A percentile compares a stretch with the other conserved stretches of the same genome.
Conservation (phyloP, 805 yeast species). For the Yamadazyma takamatsuzukensis region DNA sequence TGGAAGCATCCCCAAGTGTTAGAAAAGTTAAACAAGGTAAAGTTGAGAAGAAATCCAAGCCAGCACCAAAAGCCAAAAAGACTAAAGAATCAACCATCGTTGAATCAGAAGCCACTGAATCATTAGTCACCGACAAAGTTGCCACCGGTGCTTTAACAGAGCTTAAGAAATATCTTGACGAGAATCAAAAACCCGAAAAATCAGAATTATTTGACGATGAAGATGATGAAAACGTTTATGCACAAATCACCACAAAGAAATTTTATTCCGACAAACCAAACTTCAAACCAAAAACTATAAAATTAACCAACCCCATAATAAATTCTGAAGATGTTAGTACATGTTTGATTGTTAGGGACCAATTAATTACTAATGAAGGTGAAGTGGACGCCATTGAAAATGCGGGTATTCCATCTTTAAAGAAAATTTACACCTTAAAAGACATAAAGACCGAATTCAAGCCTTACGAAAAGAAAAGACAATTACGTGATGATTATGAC, state of each 20-base stretch:
- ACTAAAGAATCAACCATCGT: slow-evolving; percentile 2
- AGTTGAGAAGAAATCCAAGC: slow-evolving; percentile 16
- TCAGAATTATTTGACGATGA: slow-evolving; percentile 49
- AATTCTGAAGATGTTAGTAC: slow-evolving; percentile 44
- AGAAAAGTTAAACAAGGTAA: slow-evolving; percentile 17
- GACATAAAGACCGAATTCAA: slow-evolving; percentile 83
- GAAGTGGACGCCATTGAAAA: slow-evolving; percentile 45
- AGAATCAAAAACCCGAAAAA: slow-evolving; percentile 23
- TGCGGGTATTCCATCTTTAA: slow-evolving; percentile 42
- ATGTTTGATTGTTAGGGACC: slow-evolving; percentile 70
- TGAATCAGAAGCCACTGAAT: slow-evolving; percentile 2
- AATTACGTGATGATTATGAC: slow-evolving; percentile 64
- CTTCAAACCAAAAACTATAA: slow-evolving; percentile 52
- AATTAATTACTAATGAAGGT: slow-evolving; percentile 40
- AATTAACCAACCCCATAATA: slow-evolving; percentile 46
- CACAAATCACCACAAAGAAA: slow-evolving; percentile 64
- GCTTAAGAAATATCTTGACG: slow-evolving; percentile 55
- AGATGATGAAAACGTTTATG: slow-evolving; percentile 50
- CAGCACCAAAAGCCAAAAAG: slow-evolving; percentile 29
- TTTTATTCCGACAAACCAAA: slow-evolving; percentile 57
- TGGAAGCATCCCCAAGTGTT: slow-evolving; percentile 20
- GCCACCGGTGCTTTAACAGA: slow-evolving; percentile 56
- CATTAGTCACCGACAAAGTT: slow-evolving; percentile 18
- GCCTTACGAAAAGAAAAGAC: slow-evolving; percentile 84
- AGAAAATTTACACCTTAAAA: slow-evolving; percentile 62